phyloP scores from a whole-genome alignment of 192 early-diverging fungal species.

The Glomus cerebriforme region DNA sequence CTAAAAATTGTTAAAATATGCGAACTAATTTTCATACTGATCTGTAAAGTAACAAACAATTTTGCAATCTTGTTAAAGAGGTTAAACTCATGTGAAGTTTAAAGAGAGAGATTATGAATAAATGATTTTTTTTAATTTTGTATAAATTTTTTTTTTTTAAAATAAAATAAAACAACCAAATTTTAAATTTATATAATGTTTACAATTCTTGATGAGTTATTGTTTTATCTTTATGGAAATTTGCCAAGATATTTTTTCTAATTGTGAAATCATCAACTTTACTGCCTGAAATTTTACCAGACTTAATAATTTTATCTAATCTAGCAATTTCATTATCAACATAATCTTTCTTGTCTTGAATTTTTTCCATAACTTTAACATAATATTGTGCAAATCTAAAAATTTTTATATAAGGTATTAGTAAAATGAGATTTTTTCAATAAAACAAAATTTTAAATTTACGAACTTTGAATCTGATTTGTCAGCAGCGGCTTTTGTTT shows the following conservation, averaged over 20 bases:
- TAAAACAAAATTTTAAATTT: background rate
- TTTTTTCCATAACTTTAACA: constrained; percentile 90
- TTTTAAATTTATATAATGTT: too few relatives aligned
- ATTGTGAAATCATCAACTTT: constrained; percentile 87
- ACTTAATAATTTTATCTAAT: constrained; percentile 74
- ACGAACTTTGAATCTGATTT: constrained; percentile 33
- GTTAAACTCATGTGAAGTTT: too few relatives aligned
- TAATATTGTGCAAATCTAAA: constrained; percentile 74
- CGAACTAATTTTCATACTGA: too few relatives aligned
- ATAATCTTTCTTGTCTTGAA: constrained; percentile 68
- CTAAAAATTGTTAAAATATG: too few relatives aligned
- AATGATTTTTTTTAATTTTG: too few relatives aligned
- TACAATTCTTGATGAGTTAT: background rate
- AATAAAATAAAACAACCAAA: too few relatives aligned
- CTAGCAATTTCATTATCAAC: constrained; percentile 78
- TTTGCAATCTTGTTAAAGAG: too few relatives aligned
- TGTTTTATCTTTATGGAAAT: constrained; percentile 36
- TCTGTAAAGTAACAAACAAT: too few relatives aligned
- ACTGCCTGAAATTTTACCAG: constrained; percentile 63
- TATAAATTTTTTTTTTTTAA: too few relatives aligned
- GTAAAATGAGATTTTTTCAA: constrained; percentile 4
- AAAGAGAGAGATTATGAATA: too few relatives aligned
- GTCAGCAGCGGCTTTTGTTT: constrained; percentile 48
- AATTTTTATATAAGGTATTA: constrained; percentile 23
- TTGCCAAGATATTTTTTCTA: constrained; percentile 81